Percentiles rank a stretch among this genome's conserved stretches.
phyloP scores from a whole-genome alignment of 352 stramenopile genomes.

The Phytopythium montanum region DNA sequence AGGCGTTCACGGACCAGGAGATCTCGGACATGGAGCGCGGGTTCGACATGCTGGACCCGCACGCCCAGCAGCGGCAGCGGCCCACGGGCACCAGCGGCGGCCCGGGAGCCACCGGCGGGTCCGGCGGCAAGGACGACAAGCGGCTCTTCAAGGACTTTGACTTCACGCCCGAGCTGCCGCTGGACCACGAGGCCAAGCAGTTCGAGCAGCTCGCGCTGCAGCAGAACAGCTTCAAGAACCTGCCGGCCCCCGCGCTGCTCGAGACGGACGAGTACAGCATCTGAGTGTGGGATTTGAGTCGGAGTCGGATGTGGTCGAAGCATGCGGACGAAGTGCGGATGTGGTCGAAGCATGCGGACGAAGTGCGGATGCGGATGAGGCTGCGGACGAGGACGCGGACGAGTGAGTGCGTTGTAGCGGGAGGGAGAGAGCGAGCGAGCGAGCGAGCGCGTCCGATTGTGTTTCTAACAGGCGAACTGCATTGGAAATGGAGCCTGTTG shows the following conservation, averaged over 20 bases:
- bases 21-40: conserved; percentile 85
- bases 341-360: too few relatives aligned
- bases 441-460: too few relatives aligned
- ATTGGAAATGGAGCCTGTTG: too few relatives aligned
- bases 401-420: background rate
- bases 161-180: conserved; percentile 76
- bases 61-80: conserved; percentile 61
- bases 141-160: conserved; percentile 86
- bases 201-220: conserved; percentile 82
- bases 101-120: conserved; percentile 10
- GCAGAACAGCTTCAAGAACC: conserved; percentile 82
- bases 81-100: conserved; percentile 11
- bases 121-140: conserved; percentile 64
- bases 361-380: too few relatives aligned
- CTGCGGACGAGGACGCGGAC: too few relatives aligned
- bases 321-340: background rate
- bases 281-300: conserved; percentile 13
- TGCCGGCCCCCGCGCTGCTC: conserved; percentile 60
- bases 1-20: conserved; percentile 83
- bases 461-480: too few relatives aligned
- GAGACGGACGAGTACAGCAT: conserved; percentile 86
- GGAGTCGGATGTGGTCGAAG: background rate
- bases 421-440: too few relatives aligned
- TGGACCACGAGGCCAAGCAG: conserved; percentile 81
- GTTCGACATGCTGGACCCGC: conserved; percentile 47